A percentile compares a stretch with the other conserved stretches of the same genome.
These are phyloP conservation scores for Trichophyton equinum DNA, from an alignment of 2,329 filamentous ascomycete genomes.

Conservation along the genomic window DNA sequence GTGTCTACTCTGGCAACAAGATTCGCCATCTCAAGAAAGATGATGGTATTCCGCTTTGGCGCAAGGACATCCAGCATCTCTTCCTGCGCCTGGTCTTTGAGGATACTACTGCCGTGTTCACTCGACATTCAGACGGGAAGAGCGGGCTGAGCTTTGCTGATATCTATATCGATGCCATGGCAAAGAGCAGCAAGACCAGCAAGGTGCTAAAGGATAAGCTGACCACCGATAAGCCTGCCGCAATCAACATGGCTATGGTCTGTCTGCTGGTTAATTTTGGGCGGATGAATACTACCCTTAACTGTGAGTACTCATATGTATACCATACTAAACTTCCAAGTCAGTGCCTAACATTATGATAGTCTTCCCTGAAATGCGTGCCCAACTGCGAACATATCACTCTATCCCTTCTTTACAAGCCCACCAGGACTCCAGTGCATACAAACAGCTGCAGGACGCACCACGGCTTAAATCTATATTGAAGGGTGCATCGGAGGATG, in stretches of 20 bases:
- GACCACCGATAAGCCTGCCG: slow-evolving; percentile 77
- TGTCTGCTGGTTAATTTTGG: slow-evolving; percentile 94
- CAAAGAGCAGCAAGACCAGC: slow-evolving; percentile 95
- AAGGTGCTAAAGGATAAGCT: slow-evolving; percentile 97
- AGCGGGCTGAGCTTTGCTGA: slow-evolving; percentile 73
- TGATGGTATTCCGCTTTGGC: slow-evolving; percentile 53
- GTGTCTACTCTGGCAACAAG: slow-evolving; percentile 56
- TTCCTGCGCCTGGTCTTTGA: slow-evolving; percentile 52
- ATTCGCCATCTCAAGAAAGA: slow-evolving; percentile 56
- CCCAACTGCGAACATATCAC: slow-evolving; percentile 92
- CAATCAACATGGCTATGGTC: slow-evolving; percentile 98
- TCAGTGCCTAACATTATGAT: slow-evolving; percentile 8
- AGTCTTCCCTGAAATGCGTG: slow-evolving; percentile 99
- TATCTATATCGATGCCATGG: slow-evolving; percentile 97
- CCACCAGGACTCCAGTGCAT: slow-evolving; percentile 85
- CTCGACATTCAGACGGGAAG: slow-evolving; percentile 74
- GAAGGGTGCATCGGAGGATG: slow-evolving; percentile 89
- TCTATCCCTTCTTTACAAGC: slow-evolving; percentile 94
- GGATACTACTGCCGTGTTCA: slow-evolving; percentile 59
- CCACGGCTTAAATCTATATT: slow-evolving; percentile 92
- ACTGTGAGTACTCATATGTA: slow-evolving; percentile 52
- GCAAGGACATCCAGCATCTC: slow-evolving; percentile 55
- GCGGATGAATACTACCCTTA: slow-evolving; percentile 96
- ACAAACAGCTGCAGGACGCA: slow-evolving; percentile 96
- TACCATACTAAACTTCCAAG: slow-evolving; percentile 5